These are phyloP conservation scores for Phtheirospermum japonicum DNA, from an alignment of 257 asterid genomes.

Conservation along the genomic window DNA sequence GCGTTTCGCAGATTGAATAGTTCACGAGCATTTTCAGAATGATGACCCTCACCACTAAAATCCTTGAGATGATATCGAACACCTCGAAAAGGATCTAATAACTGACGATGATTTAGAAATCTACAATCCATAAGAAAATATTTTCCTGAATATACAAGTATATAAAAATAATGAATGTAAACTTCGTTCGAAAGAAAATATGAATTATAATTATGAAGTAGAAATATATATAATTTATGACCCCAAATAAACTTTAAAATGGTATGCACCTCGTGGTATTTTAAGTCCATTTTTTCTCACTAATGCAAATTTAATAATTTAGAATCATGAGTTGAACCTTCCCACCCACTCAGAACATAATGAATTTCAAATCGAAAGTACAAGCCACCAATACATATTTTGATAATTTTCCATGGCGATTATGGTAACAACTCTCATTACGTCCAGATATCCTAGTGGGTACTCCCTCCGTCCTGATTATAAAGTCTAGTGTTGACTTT, in stretches of 20 bases:
- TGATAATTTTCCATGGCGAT: background rate
- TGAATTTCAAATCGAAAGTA: no score
- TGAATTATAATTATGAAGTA: no score
- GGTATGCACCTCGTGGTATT: background rate
- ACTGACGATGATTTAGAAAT: background rate
- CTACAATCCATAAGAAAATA: background rate
- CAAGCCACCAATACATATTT: no score
- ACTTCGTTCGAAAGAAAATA: no score
- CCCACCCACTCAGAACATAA: background rate
- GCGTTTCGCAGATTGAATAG: background rate
- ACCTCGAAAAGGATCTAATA: background rate
- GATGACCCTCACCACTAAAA: background rate
- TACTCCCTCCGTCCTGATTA: no score
- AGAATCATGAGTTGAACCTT: background rate
- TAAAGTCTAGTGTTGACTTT: no score
- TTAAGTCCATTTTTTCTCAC: background rate
- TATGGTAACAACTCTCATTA: background rate
- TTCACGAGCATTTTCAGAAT: background rate
- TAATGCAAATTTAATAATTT: background rate
- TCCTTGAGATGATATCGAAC: background rate
- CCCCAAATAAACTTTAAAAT: background rate
- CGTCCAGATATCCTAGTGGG: background rate
- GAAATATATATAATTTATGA: background rate
- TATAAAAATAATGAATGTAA: no score
- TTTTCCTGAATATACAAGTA: background rate